Conservation (phyloP, 1,284 basidiomycete species). For the Puccinia polysora region DNA sequence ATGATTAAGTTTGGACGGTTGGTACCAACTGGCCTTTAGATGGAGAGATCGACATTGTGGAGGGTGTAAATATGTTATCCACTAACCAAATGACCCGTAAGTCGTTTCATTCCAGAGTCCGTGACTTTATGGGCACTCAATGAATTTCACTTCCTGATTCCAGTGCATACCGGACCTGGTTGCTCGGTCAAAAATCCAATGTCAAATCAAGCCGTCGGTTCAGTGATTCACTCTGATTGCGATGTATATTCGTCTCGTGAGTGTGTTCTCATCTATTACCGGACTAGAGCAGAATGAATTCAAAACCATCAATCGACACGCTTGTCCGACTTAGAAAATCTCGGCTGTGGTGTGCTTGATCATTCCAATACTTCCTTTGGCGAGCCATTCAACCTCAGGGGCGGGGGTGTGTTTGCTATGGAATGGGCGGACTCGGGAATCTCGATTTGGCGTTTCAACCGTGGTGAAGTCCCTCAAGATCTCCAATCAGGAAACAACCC, state of each 20-base stretch:
- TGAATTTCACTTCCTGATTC: background rate
- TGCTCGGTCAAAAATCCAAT: slow-evolving; percentile 59
- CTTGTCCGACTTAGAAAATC: slow-evolving; percentile 56
- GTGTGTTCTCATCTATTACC: background rate
- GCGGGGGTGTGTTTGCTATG: slow-evolving; percentile 72
- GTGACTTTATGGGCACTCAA: background rate
- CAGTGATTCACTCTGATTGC: slow-evolving; percentile 20
- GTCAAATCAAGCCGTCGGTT: slow-evolving; percentile 52
- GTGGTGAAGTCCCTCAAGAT: slow-evolving; percentile 61
- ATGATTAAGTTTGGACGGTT: slow-evolving; percentile 55
- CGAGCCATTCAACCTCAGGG: slow-evolving; percentile 64
- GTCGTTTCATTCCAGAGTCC: background rate
- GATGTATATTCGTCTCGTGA: slow-evolving; percentile 26
- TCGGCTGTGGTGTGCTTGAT: slow-evolving; percentile 66
- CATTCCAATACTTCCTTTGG: slow-evolving; percentile 62
- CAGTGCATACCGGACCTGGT: slow-evolving; percentile 62
- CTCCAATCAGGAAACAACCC: slow-evolving; percentile 60
- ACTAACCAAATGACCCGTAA: slow-evolving; percentile 63
- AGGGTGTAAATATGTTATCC: slow-evolving; percentile 54
- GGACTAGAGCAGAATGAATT: background rate
- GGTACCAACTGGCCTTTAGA: slow-evolving; percentile 67
- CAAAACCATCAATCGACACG: too few relatives aligned
- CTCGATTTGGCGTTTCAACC: slow-evolving; percentile 60
- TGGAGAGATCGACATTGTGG: slow-evolving; percentile 70
- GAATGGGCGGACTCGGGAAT: slow-evolving; percentile 66